These are phyloP conservation scores for Voacanga thouarsii DNA, from an alignment of 257 asterid genomes.

Conservation along the genomic window DNA sequence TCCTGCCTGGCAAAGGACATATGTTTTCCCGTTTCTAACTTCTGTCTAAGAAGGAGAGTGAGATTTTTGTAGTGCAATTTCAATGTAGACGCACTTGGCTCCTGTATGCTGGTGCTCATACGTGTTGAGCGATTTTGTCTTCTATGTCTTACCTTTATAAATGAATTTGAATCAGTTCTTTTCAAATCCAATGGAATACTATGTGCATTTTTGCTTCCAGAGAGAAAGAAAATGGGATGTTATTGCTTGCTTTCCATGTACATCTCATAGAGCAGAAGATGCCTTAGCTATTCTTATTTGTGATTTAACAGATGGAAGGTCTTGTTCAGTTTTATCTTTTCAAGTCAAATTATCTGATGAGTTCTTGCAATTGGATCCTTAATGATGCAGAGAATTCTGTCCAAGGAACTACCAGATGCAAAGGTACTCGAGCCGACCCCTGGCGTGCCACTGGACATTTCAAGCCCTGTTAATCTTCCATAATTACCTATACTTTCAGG, in stretches of 20 bases:
- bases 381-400: slow-evolving; percentile 53
- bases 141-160: not conserved
- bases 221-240: not conserved
- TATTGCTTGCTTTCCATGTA: not conserved
- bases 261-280: not conserved
- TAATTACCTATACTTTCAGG: not conserved
- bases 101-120: not conserved
- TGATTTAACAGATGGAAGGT: not conserved
- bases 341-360: not conserved
- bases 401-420: slow-evolving; percentile 59
- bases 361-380: slow-evolving; percentile 1
- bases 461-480: slow-evolving; percentile 5
- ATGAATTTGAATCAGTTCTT: not conserved
- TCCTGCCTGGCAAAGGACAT: not conserved
- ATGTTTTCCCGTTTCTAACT: not conserved
- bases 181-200: not conserved
- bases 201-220: not conserved
- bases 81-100: not conserved
- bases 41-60: not conserved
- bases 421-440: slow-evolving; percentile 65
- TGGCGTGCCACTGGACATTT: slow-evolving; percentile 64
- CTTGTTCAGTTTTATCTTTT: not conserved
- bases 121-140: not conserved
- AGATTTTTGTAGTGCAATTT: not conserved
- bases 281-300: not conserved